These are phyloP conservation scores for Heterococcus sp. DNA, from an alignment of 108 stramenopile genomes.

Conservation along the genomic window DNA sequence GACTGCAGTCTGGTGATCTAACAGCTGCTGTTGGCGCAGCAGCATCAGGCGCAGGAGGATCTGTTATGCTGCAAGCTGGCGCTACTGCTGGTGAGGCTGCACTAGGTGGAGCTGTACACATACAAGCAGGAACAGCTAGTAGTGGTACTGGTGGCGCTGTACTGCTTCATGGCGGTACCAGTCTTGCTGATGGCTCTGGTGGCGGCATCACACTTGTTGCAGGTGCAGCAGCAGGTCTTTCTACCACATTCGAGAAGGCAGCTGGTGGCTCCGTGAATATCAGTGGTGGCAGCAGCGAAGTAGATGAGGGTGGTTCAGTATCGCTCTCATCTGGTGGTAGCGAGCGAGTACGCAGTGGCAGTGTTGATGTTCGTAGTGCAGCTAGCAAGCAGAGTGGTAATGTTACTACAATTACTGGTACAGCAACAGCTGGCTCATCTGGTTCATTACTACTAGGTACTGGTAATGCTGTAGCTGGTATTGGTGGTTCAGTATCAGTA, in stretches of 20 bases:
- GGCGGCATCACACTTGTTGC: too few species aligned
- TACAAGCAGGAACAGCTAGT: constrained; percentile 9
- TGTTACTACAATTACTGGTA: constrained; percentile 7
- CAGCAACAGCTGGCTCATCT: constrained; percentile 1
- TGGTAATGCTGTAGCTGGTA: constrained; percentile 38
- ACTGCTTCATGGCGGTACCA: neutral
- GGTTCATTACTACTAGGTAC: constrained; percentile 4
- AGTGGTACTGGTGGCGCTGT: neutral
- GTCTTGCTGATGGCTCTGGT: neutral
- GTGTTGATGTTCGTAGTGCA: too few species aligned
- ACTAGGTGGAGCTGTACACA: constrained; percentile 4
- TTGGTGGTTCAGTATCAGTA: constrained; percentile 25
- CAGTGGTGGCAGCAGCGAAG: neutral
- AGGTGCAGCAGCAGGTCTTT: too few species aligned
- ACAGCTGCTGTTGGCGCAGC: constrained; percentile 4
- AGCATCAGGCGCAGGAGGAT: constrained; percentile 1
- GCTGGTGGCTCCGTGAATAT: neutral
- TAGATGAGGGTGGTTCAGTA: constrained; percentile 7
- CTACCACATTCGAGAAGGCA: too few species aligned
- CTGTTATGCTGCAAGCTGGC: constrained; percentile 1
- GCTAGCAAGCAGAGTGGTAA: too few species aligned
- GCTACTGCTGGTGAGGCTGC: constrained; percentile 2
- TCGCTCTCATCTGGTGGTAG: constrained; percentile 2
- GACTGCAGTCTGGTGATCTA: constrained; percentile 3
- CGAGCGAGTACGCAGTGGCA: too few species aligned